These are phyloP conservation scores for Patellaria atrata DNA, from an alignment of 495 filamentous ascomycete genomes.

Conservation along the genomic window DNA sequence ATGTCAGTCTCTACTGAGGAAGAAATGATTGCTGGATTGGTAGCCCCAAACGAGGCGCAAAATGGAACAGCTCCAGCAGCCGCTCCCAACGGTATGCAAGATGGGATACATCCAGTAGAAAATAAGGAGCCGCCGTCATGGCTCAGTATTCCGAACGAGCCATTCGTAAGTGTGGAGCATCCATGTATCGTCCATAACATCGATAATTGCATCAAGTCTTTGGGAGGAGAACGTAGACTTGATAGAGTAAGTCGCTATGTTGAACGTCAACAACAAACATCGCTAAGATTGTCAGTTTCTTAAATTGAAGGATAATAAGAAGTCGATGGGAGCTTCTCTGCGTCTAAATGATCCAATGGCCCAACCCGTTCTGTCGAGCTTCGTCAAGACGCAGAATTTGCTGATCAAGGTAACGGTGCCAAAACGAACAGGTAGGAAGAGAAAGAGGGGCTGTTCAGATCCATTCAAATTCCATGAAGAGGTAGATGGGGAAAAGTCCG, in stretches of 20 bases:
- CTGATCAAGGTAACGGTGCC: constrained; percentile 79
- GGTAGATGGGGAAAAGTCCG: neutral
- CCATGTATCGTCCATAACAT: constrained; percentile 72
- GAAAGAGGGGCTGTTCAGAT: constrained; percentile 55
- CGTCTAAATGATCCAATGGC: constrained; percentile 64
- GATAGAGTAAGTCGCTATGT: constrained; percentile 38
- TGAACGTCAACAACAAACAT: neutral
- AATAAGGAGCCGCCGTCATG: constrained; percentile 34
- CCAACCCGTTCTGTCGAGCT: constrained; percentile 57
- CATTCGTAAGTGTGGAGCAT: constrained; percentile 71
- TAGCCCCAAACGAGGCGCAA: too few relatives aligned
- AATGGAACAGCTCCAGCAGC: too few relatives aligned
- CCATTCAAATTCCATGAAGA: constrained; percentile 37
- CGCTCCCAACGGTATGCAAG: too few relatives aligned
- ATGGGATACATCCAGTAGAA: constrained; percentile 5
- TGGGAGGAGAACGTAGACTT: constrained; percentile 53
- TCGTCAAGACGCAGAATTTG: constrained; percentile 58
- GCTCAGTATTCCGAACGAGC: constrained; percentile 44
- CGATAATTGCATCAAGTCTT: constrained; percentile 64
- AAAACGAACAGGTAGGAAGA: constrained; percentile 69
- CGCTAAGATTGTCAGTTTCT: constrained; percentile 2
- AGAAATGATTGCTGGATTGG: too few relatives aligned
- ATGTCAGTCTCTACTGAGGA: too few relatives aligned
- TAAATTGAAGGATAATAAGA: constrained; percentile 3
- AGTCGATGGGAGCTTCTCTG: constrained; percentile 47